Conservation (phyloP, 306 rosid genomes). For the Amphicarpaea edgeworthii region DNA sequence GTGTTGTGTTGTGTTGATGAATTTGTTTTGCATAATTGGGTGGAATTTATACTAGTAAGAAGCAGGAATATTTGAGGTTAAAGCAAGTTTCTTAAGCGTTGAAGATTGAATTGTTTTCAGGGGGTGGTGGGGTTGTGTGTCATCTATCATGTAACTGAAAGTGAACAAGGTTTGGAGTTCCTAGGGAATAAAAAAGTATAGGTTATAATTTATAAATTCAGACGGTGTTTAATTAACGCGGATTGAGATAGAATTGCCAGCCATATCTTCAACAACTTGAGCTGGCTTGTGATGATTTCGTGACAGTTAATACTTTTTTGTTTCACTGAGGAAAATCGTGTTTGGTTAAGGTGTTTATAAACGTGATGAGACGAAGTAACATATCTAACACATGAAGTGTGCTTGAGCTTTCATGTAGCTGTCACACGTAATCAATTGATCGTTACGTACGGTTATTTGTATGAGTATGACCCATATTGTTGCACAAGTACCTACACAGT, state of each 20-base stretch:
- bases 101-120: neutral
- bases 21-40: neutral
- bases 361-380: neutral
- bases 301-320: neutral
- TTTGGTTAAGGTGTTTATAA: neutral
- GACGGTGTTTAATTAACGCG: too few species aligned
- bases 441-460: neutral
- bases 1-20: neutral
- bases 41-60: conserved; percentile 13
- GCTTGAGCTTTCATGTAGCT: neutral
- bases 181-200: neutral
- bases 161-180: neutral
- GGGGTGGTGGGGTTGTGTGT: too few species aligned
- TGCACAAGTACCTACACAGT: neutral
- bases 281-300: neutral
- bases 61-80: neutral
- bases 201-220: too few species aligned
- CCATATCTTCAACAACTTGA: neutral
- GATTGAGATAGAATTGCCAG: too few species aligned
- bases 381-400: neutral
- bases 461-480: too few species aligned
- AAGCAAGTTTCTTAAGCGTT: neutral
- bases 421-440: neutral
- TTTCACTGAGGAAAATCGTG: conserved; percentile 7
- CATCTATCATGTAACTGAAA: neutral